These are phyloP conservation scores for Gliomastix tumulicola DNA, from an alignment of 2,329 filamentous ascomycete species.

Conservation along the genomic window DNA sequence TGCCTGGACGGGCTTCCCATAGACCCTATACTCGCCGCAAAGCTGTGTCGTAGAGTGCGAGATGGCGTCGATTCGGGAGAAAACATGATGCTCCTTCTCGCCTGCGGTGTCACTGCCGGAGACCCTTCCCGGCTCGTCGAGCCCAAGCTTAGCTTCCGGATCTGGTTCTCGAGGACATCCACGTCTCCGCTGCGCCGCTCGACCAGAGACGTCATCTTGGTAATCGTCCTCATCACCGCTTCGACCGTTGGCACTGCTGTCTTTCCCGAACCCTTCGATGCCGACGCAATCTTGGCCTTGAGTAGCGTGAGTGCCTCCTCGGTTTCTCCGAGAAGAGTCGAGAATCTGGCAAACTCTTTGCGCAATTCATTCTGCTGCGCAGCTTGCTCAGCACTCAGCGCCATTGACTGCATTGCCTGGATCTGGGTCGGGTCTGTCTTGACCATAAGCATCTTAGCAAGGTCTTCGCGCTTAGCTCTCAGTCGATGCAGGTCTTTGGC, in stretches of 20 bases:
- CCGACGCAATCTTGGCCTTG: conserved; percentile 65
- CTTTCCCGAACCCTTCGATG: conserved; percentile 40
- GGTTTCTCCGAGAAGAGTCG: conserved; percentile 66
- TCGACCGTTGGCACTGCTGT: conserved; percentile 74
- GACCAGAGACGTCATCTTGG: conserved; percentile 86
- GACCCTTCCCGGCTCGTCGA: conserved; percentile 35
- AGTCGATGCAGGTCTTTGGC: conserved; percentile 65
- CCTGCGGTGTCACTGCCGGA: conserved; percentile 30
- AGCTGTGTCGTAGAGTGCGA: conserved; percentile 31
- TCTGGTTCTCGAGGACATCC: conserved; percentile 80
- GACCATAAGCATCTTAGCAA: conserved; percentile 67
- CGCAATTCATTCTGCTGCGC: conserved; percentile 80
- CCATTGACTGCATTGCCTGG: conserved; percentile 59
- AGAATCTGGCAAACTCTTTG: conserved; percentile 65
- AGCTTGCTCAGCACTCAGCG: conserved; percentile 77
- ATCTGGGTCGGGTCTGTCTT: conserved; percentile 61
- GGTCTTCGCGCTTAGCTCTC: conserved; percentile 67
- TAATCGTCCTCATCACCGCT: conserved; percentile 83
- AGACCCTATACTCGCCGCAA: conserved; percentile 26
- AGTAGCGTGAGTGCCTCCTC: conserved; percentile 77
- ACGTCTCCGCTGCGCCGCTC: conserved; percentile 89
- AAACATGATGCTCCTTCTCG: conserved; percentile 26
- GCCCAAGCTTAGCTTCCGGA: conserved; percentile 62
- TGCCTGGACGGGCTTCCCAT: conserved; percentile 28
- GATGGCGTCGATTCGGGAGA: conserved; percentile 36